A percentile compares a stretch with the other conserved stretches of the same genome.
These are phyloP conservation scores for Cutaneotrichosporon arboriforme DNA, from an alignment of 1,284 basidiomycete species.

Conservation along the genomic window DNA sequence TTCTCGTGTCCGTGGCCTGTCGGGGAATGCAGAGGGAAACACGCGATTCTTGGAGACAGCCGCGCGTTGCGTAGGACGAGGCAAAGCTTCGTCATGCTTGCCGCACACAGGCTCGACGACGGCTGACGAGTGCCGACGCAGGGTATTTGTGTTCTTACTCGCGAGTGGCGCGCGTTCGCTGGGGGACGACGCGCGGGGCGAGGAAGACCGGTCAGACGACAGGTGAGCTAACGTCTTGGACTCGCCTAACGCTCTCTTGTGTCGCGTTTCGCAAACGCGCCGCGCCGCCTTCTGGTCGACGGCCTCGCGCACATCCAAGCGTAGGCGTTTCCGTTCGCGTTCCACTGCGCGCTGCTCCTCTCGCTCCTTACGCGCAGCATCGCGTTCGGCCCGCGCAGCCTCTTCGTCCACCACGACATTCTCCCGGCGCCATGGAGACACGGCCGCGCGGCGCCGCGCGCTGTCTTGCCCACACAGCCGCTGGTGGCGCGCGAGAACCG, in stretches of 20 bases:
- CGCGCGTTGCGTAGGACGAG: not conserved
- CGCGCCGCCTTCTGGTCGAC: not conserved
- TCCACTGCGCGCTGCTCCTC: slow-evolving; percentile 2
- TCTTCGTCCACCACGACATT: not conserved
- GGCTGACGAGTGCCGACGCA: slow-evolving; percentile 12
- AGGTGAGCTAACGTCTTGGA: slow-evolving; percentile 15
- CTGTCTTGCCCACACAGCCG: slow-evolving; percentile 25
- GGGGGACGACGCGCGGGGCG: slow-evolving; percentile 10
- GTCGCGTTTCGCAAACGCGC: not conserved
- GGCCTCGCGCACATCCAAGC: not conserved
- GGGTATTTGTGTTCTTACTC: not conserved
- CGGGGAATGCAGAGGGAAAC: slow-evolving; percentile 1
- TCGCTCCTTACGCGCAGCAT: not conserved
- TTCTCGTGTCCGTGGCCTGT: no score
- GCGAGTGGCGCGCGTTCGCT: slow-evolving; percentile 2
- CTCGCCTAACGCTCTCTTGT: slow-evolving; percentile 10
- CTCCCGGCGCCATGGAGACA: slow-evolving; percentile 16
- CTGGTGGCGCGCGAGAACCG: slow-evolving; percentile 23
- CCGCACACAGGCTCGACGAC: slow-evolving; percentile 6
- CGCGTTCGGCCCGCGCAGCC: not conserved
- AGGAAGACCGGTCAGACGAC: slow-evolving; percentile 14
- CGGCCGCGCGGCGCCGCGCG: slow-evolving; percentile 3
- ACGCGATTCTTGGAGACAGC: no score
- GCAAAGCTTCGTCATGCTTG: no score
- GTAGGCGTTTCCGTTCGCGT: slow-evolving; percentile 6